Base-by-base conservation (phyloP, 2,329 filamentous ascomycete species). In the Sporothrix curviconia region DNA sequence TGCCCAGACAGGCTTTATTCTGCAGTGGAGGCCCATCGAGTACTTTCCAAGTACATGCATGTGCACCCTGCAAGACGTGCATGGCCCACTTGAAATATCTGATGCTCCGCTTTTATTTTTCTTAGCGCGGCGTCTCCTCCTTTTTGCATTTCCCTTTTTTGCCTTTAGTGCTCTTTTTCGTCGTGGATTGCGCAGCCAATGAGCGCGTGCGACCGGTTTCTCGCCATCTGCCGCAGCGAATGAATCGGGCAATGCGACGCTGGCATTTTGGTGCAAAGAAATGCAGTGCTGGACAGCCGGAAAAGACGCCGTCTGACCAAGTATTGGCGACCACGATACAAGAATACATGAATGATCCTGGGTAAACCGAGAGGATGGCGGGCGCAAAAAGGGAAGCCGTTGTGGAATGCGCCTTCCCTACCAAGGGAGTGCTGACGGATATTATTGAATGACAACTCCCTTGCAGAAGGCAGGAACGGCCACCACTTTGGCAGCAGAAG, bases 61-160 rank as follows among this genome's bases (percentile, higher is more conserved):
- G 6, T 6, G 28, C 28, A 32, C 51, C n/a, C 1, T 19, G 34
- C 36, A 8, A 53, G 40, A 32, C 40, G 17, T 30, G 12, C 6
- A n/a, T 14, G 36, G 22, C 51, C 37, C 51, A 30, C 51, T 24
- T 15, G 43, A 17, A 22, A 32, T 39, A 17, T 52, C 36, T 52
- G 42, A 54, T 32, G 5, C 28, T 32, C 28, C 28, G 5, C 28
- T 32, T 32, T 15, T 54, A n/a, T 34, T 40, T 39, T 28, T 52
- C 36, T 52, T 53, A 53, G 50, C 25, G 50, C 50, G 43, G 17
- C 24, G 7, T 53, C 37, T 34, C 39, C 39, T 36, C 30, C 36
- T 42, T 53, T 54, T 44, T 12, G 8, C n/a, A 14, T 30, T 25
- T 28, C 37, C 42, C 51, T 54, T 40, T 43, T 54, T 54, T 40